Conservation (phyloP, 345 rosid genomes). For the Linum usitatissimum region DNA sequence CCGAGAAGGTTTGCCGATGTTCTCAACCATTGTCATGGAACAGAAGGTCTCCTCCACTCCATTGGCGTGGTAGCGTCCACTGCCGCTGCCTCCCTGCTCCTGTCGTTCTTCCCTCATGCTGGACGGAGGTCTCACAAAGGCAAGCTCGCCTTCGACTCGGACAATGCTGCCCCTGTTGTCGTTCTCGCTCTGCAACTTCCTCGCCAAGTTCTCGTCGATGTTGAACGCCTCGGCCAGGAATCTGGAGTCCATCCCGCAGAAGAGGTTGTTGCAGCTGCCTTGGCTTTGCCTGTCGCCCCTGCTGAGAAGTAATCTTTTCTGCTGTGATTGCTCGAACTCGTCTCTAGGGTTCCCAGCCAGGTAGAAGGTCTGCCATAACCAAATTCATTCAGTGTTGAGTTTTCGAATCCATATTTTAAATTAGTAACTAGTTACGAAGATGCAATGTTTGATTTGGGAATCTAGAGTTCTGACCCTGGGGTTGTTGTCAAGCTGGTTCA, state of each 20-base stretch:
- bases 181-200: slow-evolving; percentile 33
- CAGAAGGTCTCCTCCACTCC: slow-evolving; percentile 75
- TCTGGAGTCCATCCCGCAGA: slow-evolving; percentile 41
- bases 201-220: slow-evolving; percentile 29
- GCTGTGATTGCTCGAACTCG: slow-evolving; percentile 19
- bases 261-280: slow-evolving; percentile 36
- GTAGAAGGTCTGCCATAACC: slow-evolving; percentile 34
- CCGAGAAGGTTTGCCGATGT: slow-evolving; percentile 47
- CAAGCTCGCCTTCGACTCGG: slow-evolving; percentile 39
- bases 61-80: slow-evolving; percentile 15
- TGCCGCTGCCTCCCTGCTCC: slow-evolving; percentile 1
- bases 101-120: slow-evolving; percentile 9
- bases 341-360: slow-evolving; percentile 62
- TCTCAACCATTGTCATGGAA: slow-evolving; percentile 45
- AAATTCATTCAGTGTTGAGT: neutral
- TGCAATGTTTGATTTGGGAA: neutral
- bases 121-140: slow-evolving; percentile 36
- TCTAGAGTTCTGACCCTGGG: slow-evolving; percentile 38
- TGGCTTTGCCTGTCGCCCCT: slow-evolving; percentile 16
- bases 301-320: neutral
- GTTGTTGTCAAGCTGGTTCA: slow-evolving; percentile 55
- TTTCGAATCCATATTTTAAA: too few species aligned
- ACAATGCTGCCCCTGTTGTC: slow-evolving; percentile 55
- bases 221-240: slow-evolving; percentile 52
- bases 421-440: too few species aligned